Percentiles rank a stretch among this genome's conserved stretches.
Evolutionary conservation across 345 rosid genomes (phyloP).

Genomic region (Iberis pinnata): DNA sequence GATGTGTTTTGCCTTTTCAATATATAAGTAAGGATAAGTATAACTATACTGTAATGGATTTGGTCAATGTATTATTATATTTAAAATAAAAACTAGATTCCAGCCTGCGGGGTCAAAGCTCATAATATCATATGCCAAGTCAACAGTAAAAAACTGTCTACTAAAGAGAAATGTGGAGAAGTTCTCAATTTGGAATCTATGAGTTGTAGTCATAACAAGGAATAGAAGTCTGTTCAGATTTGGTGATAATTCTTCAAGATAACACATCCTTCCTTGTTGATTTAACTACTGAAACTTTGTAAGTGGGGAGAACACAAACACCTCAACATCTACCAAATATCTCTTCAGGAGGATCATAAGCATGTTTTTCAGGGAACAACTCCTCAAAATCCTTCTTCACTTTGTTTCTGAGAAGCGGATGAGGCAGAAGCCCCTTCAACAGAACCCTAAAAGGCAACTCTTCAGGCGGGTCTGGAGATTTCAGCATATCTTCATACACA

Average conservation of each 20-base stretch:
- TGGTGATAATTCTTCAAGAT: neutral
- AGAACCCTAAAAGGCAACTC: slow-evolving; percentile 86
- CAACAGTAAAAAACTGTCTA: neutral
- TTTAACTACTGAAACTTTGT: slow-evolving; percentile 1
- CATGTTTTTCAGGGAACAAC: slow-evolving; percentile 77
- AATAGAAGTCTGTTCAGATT: neutral
- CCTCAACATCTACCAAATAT: slow-evolving; percentile 65
- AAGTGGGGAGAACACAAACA: slow-evolving; percentile 10
- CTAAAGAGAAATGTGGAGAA: neutral
- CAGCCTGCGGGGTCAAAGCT: too few species aligned
- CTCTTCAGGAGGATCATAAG: slow-evolving; percentile 92
- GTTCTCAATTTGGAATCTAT: slow-evolving; percentile 1
- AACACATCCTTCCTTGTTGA: neutral
- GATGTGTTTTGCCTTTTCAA: slow-evolving; percentile 8
- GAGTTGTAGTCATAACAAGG: slow-evolving; percentile 12
- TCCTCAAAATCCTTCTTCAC: slow-evolving; percentile 93
- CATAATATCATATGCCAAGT: neutral
- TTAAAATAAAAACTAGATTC: too few species aligned
- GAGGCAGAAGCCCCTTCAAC: slow-evolving; percentile 82
- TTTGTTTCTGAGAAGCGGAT: slow-evolving; percentile 79
- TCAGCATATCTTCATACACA: slow-evolving; percentile 85
- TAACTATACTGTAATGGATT: neutral
- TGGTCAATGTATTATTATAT: too few species aligned
- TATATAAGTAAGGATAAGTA: neutral
- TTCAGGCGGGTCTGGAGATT: slow-evolving; percentile 83